These are phyloP conservation scores for Mallotus repandus DNA, from an alignment of 441 rosid species.

Conservation along the genomic window DNA sequence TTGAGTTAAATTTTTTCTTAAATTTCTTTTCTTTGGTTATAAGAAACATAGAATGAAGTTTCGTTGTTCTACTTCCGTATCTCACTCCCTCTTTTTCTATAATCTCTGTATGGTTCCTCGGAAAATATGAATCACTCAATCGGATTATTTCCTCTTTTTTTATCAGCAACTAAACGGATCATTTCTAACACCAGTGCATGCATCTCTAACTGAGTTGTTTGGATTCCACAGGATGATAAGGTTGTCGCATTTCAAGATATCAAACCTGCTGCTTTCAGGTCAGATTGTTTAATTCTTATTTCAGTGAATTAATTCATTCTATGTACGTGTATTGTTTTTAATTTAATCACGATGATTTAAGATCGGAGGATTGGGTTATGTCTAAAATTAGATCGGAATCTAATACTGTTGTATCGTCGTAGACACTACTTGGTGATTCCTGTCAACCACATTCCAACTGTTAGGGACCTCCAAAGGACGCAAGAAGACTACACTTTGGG, in stretches of 20 bases:
- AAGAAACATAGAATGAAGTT: too few relatives aligned
- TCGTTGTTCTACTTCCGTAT: too few relatives aligned
- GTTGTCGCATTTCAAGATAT: conserved; percentile 86
- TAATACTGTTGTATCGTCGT: background rate
- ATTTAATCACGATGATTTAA: too few relatives aligned
- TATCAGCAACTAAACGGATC: background rate
- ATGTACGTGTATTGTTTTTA: too few relatives aligned
- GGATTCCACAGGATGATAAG: conserved; percentile 61
- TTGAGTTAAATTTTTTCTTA: background rate
- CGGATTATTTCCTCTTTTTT: too few relatives aligned
- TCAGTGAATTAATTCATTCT: too few relatives aligned
- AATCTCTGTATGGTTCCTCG: too few relatives aligned
- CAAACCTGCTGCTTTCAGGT: conserved; percentile 89
- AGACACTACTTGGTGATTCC: conserved; percentile 95
- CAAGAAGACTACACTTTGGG: conserved; percentile 77
- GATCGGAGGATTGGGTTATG: too few relatives aligned
- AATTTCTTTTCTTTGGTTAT: too few relatives aligned
- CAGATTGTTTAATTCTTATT: conserved; percentile 39
- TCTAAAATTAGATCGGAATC: too few relatives aligned
- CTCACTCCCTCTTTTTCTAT: too few relatives aligned
- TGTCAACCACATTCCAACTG: conserved; percentile 69
- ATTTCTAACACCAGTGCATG: background rate
- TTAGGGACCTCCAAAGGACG: conserved; percentile 55
- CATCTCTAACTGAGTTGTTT: conserved; percentile 16
- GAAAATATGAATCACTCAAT: too few relatives aligned